Conservation (phyloP, 768 basidiomycete species). For the Podaxis pistillaris region DNA sequence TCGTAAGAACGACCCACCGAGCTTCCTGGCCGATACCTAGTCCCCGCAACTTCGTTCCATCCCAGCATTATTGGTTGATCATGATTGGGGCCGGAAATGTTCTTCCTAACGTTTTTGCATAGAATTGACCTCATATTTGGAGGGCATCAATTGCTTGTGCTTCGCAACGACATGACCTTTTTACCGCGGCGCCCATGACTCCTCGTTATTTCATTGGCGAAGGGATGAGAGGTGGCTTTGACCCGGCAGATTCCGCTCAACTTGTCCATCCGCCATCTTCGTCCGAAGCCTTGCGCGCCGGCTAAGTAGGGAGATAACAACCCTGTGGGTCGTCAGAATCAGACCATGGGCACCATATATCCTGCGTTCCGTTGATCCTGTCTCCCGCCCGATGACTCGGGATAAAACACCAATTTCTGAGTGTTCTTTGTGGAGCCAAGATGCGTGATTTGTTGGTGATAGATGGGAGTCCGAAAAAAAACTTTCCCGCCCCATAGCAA, state of each 20-base stretch:
- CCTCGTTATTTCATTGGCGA: constrained; percentile 3
- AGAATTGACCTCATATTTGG: not conserved
- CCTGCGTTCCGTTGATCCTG: constrained; percentile 12
- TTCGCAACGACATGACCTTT: not conserved
- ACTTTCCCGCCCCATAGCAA: constrained; percentile 16
- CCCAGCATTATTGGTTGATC: constrained; percentile 4
- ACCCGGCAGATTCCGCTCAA: not conserved
- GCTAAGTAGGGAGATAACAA: constrained; percentile 4
- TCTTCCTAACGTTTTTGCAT: not conserved
- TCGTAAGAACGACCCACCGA: not conserved
- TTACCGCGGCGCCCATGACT: constrained; percentile 11
- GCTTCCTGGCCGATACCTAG: not conserved
- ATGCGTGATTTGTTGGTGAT: constrained; percentile 4
- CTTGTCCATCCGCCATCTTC: not conserved
- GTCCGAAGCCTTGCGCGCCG: not conserved
- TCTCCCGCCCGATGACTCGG: constrained; percentile 1
- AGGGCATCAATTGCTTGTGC: not conserved
- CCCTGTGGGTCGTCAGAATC: constrained; percentile 9
- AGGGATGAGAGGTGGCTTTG: not conserved
- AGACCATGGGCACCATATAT: not conserved
- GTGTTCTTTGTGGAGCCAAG: constrained; percentile 2
- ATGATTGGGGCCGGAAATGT: not conserved
- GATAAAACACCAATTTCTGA: constrained; percentile 4
- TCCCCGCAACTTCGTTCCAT: not conserved
- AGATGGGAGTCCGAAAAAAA: not conserved